These are phyloP conservation scores for Wickerhamiella australiensis DNA, from an alignment of 805 yeast genomes.

Conservation along the genomic window DNA sequence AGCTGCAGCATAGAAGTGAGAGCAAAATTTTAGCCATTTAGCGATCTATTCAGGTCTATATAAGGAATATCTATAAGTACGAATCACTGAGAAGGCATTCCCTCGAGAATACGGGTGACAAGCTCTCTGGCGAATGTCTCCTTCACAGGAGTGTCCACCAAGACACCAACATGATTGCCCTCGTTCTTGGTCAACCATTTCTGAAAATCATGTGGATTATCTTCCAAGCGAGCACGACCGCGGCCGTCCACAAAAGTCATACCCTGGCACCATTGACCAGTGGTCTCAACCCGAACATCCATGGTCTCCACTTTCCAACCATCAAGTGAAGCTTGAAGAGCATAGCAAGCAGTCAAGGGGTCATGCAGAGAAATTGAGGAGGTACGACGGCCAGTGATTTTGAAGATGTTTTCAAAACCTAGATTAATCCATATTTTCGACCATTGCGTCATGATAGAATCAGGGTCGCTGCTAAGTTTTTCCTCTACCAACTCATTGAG, in stretches of 20 bases:
- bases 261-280: conserved; percentile 32
- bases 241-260: conserved; percentile 29
- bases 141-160: conserved; percentile 19
- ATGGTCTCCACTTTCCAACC: conserved; percentile 19
- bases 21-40: no score
- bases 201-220: conserved; percentile 21
- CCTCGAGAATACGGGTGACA: conserved; percentile 7
- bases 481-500: conserved; percentile 18
- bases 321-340: conserved; percentile 17
- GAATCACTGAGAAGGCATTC: no score
- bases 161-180: conserved; percentile 21
- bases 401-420: conserved; percentile 19
- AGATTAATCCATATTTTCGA: conserved; percentile 26
- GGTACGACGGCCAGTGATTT: conserved; percentile 18
- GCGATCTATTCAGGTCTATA: no score
- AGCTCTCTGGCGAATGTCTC: conserved; percentile 14
- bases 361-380: conserved; percentile 28
- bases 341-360: conserved; percentile 31
- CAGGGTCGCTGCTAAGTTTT: conserved; percentile 12
- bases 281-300: conserved; percentile 32
- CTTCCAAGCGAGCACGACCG: conserved; percentile 20
- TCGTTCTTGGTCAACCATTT: conserved; percentile 22
- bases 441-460: conserved; percentile 30
- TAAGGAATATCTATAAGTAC: no score
- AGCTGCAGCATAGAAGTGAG: not conserved